Evolutionary conservation across 495 filamentous ascomycete species (phyloP).

Genomic region (Usnea hakonensis): DNA sequence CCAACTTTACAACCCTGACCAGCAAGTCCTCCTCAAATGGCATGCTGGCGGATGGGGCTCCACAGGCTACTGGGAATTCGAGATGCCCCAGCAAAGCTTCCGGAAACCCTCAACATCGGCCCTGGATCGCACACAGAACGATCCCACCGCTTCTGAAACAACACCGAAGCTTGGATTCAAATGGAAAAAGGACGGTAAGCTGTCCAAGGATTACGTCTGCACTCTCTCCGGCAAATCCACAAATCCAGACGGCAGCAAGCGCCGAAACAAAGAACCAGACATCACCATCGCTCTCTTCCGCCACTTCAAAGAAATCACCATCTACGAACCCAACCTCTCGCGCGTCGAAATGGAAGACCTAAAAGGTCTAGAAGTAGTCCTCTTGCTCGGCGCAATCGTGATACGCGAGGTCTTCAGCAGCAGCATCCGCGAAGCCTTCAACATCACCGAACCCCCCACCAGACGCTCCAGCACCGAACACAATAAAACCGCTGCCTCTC

Average conservation of each 20-base stretch:
- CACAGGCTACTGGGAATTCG: conserved; percentile 79
- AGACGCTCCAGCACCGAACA: conserved; percentile 20
- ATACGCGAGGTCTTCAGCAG: conserved; percentile 81
- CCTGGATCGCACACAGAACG: conserved; percentile 66
- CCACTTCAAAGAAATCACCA: conserved; percentile 59
- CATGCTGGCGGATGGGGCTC: conserved; percentile 69
- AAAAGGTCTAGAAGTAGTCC: conserved; percentile 84
- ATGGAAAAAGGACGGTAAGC: conserved; percentile 85
- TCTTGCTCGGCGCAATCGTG: conserved; percentile 73
- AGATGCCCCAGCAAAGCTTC: conserved; percentile 82
- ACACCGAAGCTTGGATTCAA: conserved; percentile 78
- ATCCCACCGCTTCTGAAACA: conserved; percentile 57
- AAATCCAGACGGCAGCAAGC: conserved; percentile 49
- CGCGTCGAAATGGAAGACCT: conserved; percentile 89
- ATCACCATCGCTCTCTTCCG: conserved; percentile 82
- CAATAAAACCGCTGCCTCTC: conserved; percentile 17
- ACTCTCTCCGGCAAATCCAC: conserved; percentile 69
- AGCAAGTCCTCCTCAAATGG: conserved; percentile 62
- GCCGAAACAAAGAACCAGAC: conserved; percentile 82
- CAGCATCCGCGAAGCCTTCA: conserved; percentile 65
- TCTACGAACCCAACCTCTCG: conserved; percentile 88
- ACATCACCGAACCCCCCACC: conserved; percentile 47
- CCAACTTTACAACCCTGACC: conserved; percentile 92
- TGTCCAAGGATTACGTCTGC: conserved; percentile 78
- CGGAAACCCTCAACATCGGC: conserved; percentile 64